Percentiles rank a stretch among this genome's conserved stretches.
Conservation (phyloP, 1,284 basidiomycete genomes). For the Chalciporus sp. region DNA sequence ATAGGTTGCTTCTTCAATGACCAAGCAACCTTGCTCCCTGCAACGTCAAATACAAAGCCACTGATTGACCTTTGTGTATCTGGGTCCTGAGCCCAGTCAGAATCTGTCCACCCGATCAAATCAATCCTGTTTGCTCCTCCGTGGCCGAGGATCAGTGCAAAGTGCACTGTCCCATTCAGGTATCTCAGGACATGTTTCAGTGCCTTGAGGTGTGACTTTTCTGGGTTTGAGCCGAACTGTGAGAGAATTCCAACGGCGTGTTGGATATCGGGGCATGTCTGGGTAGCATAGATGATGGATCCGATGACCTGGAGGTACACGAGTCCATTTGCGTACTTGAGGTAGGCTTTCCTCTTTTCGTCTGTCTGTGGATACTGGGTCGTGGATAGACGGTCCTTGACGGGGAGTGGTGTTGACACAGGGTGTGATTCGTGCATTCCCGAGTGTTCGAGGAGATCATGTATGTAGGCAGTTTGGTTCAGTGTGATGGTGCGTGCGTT, state of each 20-base stretch:
- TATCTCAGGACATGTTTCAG: conserved; percentile 8
- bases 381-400: neutral
- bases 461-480: neutral
- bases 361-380: too few species aligned
- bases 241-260: conserved; percentile 4
- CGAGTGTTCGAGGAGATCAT: neutral
- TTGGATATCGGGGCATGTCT: conserved; percentile 10
- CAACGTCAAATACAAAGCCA: conserved; percentile 1
- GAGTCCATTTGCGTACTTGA: neutral
- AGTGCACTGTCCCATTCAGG: conserved; percentile 1
- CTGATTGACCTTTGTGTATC: conserved; percentile 1
- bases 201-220: neutral
- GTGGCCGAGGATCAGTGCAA: too few species aligned
- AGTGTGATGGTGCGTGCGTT: neutral
- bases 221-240: conserved; percentile 6
- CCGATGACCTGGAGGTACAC: conserved; percentile 10
- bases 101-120: neutral
- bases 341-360: neutral
- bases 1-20: neutral
- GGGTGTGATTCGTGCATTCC: conserved; percentile 1
- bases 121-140: neutral
- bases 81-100: neutral
- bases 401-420: conserved; percentile 6
- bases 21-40: neutral
- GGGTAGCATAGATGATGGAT: conserved; percentile 22